phyloP scores from a whole-genome alignment of 768 basidiomycete species.

The Neoboletus magnificus region DNA sequence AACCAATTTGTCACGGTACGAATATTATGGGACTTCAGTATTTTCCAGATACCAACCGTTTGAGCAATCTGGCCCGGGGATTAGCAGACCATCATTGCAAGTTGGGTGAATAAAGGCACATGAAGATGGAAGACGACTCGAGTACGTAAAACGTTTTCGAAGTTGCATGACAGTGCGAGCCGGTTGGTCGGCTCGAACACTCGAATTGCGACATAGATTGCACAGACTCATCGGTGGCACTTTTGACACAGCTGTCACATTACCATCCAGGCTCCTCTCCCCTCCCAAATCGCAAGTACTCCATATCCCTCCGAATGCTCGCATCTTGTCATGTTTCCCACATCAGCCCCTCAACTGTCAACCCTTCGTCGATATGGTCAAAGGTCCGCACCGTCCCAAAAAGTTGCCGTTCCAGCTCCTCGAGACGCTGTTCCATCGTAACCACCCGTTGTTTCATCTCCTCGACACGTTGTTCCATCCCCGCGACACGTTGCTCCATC shows the following conservation, averaged over 20 bases:
- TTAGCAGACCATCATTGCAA: too few relatives aligned
- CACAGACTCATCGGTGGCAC: neutral
- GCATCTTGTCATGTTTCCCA: neutral
- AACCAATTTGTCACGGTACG: too few relatives aligned
- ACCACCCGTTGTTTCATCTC: neutral
- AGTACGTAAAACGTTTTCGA: neutral
- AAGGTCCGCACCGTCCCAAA: neutral
- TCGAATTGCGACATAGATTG: neutral
- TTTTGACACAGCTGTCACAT: neutral
- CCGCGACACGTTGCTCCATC: neutral
- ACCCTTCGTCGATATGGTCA: neutral
- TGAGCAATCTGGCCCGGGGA: too few relatives aligned
- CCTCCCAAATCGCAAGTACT: neutral
- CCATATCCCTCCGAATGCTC: neutral
- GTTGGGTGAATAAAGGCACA: neutral
- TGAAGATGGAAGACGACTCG: neutral
- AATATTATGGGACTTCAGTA: too few relatives aligned
- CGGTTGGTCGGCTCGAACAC: too few relatives aligned
- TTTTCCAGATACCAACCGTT: too few relatives aligned
- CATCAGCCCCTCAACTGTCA: neutral
- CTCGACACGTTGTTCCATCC: neutral
- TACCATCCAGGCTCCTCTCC: neutral
- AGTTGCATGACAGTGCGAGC: neutral
- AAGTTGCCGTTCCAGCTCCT: neutral
- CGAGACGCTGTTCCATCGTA: neutral